Base-by-base conservation (phyloP, 352 stramenopile species). In the Phytophthora boehmeriae region DNA sequence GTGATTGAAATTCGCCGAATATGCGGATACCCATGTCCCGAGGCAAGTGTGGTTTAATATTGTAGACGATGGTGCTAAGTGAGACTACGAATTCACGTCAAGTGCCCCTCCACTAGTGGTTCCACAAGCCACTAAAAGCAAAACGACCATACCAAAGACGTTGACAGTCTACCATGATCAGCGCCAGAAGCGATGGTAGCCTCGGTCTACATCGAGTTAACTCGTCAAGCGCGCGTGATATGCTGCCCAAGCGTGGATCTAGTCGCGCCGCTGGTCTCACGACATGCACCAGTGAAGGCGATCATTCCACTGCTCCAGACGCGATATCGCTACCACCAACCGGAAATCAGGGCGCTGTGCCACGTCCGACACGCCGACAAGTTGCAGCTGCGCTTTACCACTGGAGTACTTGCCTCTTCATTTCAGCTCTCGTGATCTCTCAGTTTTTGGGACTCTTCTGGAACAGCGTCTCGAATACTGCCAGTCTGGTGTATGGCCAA, bases 381-480 rank as follows among this genome's bases (percentile, higher is more conserved):
- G 16, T 66, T 38, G 20, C 25, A 16, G 32, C 19, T 42, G 62
- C 58, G 19, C 14, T 76, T 14, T 65, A 66, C 68, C 68, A 74
- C 44, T 78, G 69, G 65, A 36, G 45, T 10, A 68, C 65, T 2
- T 78, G 70, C 34, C 14, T 66, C 20, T 75, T 78, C 38, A 68
- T 73, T 28, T 54, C 45, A 14, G 46, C 50, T 8, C 32, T 78
- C 32, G 56, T 78, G 27, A 14, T 73, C 10, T 62, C 57, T 10
- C 70, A 75, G 51, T 66, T 75, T 25, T 52, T 68, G 19, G 58
- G 66, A 23, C 20, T 75, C 32, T 59, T 82, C 28, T 78, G 67
- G 62, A 53, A 75, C 44, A 59, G 39, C 35, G 50, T 68, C 11
- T 35, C 36, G 20, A 51, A 43, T 14, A 28, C 19, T 0, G 35